phyloP scores from a whole-genome alignment of 192 early-diverging fungal genomes.

The Coemansia sp. region DNA sequence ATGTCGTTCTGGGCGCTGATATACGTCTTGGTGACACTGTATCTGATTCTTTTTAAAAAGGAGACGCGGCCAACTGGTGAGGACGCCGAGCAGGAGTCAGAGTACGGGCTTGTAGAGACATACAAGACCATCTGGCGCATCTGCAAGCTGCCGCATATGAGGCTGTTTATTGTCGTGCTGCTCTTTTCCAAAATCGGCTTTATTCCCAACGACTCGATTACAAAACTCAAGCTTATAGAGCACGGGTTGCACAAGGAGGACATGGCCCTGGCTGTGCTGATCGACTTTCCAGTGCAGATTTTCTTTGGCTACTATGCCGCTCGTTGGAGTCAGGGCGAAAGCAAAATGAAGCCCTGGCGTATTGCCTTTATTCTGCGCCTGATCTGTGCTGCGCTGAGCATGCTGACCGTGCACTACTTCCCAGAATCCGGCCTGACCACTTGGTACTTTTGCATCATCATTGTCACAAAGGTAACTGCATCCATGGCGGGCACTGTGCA shows the following conservation, averaged over 20 bases:
- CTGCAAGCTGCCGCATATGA: slow-evolving; percentile 84
- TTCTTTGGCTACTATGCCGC: slow-evolving; percentile 98
- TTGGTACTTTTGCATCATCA: slow-evolving; percentile 76
- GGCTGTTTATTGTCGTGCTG: slow-evolving; percentile 74
- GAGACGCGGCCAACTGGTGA: slow-evolving; percentile 45
- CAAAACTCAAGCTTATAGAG: slow-evolving; percentile 91
- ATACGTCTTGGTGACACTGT: slow-evolving; percentile 85
- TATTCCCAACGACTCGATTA: slow-evolving; percentile 92
- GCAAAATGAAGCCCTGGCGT: slow-evolving; percentile 89
- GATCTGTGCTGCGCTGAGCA: slow-evolving; percentile 73
- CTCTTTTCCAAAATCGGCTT: slow-evolving; percentile 93
- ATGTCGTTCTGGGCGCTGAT: slow-evolving; percentile 91
- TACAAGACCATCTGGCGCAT: slow-evolving; percentile 93
- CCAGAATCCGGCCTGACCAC: slow-evolving; percentile 65
- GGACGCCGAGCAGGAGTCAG: slow-evolving; percentile 49
- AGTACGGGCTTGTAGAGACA: slow-evolving; percentile 66
- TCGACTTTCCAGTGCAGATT: slow-evolving; percentile 97
- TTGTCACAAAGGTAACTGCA: slow-evolving; percentile 73
- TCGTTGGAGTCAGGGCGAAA: slow-evolving; percentile 85
- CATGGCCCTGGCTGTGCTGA: slow-evolving; percentile 84
- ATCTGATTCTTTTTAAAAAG: slow-evolving; percentile 74
- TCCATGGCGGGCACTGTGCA: slow-evolving; percentile 92
- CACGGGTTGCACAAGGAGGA: slow-evolving; percentile 94
- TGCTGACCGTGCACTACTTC: slow-evolving; percentile 80
- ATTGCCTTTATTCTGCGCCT: slow-evolving; percentile 88